phyloP scores from a whole-genome alignment of 306 rosid species.

The Medicago ruthenica region DNA sequence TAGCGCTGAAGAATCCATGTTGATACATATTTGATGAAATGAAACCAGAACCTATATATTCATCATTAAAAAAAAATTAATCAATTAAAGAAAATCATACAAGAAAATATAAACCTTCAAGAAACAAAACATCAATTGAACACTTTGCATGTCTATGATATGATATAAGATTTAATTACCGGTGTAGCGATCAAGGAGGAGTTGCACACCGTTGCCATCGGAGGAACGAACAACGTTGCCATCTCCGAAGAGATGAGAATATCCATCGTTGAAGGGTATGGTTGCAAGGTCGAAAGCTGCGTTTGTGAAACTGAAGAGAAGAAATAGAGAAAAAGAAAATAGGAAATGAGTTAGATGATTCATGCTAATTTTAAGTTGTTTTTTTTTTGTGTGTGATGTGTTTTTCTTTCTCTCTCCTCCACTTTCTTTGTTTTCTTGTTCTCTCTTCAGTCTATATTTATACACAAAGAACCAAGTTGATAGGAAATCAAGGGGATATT shows the following conservation, averaged over 20 bases:
- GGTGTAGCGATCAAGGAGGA: constrained; percentile 87
- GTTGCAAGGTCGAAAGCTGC: constrained; percentile 70
- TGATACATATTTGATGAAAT: constrained; percentile 79
- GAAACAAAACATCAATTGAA: neutral
- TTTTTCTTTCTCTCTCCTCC: constrained; percentile 40
- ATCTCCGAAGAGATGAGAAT: constrained; percentile 77
- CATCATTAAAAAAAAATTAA: neutral
- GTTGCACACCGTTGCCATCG: constrained; percentile 77
- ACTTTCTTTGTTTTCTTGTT: constrained; percentile 39
- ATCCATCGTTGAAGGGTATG: constrained; percentile 74
- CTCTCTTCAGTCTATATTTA: constrained; percentile 44
- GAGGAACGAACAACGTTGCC: constrained; percentile 79
- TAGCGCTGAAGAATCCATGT: constrained; percentile 94
- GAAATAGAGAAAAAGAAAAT: constrained; percentile 6
- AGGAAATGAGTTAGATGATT: constrained; percentile 42
- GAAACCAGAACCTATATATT: constrained; percentile 82
- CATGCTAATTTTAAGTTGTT: constrained; percentile 45
- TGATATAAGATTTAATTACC: constrained; percentile 44
- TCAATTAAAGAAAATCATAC: neutral
- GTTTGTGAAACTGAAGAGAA: constrained; percentile 37
- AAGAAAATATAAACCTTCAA: neutral
- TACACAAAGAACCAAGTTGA: constrained; percentile 19
- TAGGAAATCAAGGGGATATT: constrained; percentile 25
- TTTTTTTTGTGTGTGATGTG: neutral
- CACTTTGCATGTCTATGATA: neutral